phyloP scores from a whole-genome alignment of 1,284 basidiomycete species.

The Wolfiporia cocos region DNA sequence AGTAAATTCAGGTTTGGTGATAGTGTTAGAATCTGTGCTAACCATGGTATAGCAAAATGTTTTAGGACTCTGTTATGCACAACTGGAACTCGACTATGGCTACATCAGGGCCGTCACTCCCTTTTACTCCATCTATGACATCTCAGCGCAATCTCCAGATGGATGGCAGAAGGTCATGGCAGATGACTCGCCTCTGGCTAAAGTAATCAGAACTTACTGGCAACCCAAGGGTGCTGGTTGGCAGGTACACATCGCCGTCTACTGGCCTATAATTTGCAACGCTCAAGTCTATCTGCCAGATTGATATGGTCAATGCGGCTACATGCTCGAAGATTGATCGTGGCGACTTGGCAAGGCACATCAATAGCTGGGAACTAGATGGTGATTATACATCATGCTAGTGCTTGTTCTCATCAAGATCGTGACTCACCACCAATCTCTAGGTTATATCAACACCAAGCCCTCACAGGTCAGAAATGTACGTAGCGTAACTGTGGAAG shows the following conservation, averaged over 20 bases:
- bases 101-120: slow-evolving; percentile 41
- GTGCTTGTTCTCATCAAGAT: neutral
- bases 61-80: slow-evolving; percentile 40
- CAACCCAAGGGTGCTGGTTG: slow-evolving; percentile 19
- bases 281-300: slow-evolving; percentile 25
- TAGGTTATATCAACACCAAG: slow-evolving; percentile 31
- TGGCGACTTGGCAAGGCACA: slow-evolving; percentile 28
- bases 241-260: slow-evolving; percentile 19
- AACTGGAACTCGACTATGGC: slow-evolving; percentile 42
- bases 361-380: slow-evolving; percentile 34
- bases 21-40: neutral
- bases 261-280: too few relatives aligned
- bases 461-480: slow-evolving; percentile 38
- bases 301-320: slow-evolving; percentile 32
- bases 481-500: slow-evolving; percentile 6
- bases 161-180: slow-evolving; percentile 28
- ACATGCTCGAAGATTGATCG: slow-evolving; percentile 26
- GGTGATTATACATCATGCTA: slow-evolving; percentile 13
- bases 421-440: neutral
- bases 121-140: slow-evolving; percentile 38
- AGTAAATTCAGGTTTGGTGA: slow-evolving; percentile 18
- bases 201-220: slow-evolving; percentile 32
- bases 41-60: slow-evolving; percentile 32
- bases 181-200: slow-evolving; percentile 29
- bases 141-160: slow-evolving; percentile 23